A percentile compares a stretch with the other conserved stretches of the same genome.
These are phyloP conservation scores for Tetrahymena malaccensis DNA, from an alignment of 73 alveolate species.

Conservation along the genomic window DNA sequence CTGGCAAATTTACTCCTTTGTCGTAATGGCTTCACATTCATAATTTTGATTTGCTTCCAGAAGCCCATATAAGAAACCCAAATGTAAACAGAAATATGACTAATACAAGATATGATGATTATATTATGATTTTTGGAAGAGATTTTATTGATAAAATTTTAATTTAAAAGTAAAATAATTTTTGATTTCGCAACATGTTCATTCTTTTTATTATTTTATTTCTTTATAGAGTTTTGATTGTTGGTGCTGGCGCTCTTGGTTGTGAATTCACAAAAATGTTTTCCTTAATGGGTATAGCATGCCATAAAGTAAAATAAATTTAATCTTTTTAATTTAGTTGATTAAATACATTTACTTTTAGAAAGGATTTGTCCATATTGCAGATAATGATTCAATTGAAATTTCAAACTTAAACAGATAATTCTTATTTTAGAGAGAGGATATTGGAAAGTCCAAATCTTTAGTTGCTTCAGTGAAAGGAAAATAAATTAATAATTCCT, in stretches of 20 bases:
- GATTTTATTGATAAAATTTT: constrained; percentile 75
- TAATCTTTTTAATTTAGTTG: constrained; percentile 55
- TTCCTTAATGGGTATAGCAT: constrained; percentile 96
- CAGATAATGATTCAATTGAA: constrained; percentile 98
- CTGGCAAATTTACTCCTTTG: constrained; percentile 98
- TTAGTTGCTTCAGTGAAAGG: constrained; percentile 79
- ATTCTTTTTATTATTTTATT: constrained; percentile 67
- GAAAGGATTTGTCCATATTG: constrained; percentile 79
- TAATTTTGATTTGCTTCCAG: constrained; percentile 29
- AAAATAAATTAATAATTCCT: constrained; percentile 67
- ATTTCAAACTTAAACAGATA: constrained; percentile 94
- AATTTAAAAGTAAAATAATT: constrained; percentile 50
- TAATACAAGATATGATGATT: constrained; percentile 85
- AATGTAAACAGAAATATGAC: constrained; percentile 73
- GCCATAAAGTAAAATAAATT: constrained; percentile 46
- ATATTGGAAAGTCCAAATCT: constrained; percentile 91
- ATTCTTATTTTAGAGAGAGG: constrained; percentile 88
- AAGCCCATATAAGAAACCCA: constrained; percentile 45
- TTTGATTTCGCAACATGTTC: no score
- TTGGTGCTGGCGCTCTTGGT: constrained; percentile 99
- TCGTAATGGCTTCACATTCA: constrained; percentile 37
- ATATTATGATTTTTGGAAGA: constrained; percentile 87
- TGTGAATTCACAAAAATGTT: constrained; percentile 93
- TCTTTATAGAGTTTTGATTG: constrained; percentile 45
- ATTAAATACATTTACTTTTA: constrained; percentile 69